phyloP scores from a whole-genome alignment of 768 basidiomycete genomes.

The Psilocybe cubensis region DNA sequence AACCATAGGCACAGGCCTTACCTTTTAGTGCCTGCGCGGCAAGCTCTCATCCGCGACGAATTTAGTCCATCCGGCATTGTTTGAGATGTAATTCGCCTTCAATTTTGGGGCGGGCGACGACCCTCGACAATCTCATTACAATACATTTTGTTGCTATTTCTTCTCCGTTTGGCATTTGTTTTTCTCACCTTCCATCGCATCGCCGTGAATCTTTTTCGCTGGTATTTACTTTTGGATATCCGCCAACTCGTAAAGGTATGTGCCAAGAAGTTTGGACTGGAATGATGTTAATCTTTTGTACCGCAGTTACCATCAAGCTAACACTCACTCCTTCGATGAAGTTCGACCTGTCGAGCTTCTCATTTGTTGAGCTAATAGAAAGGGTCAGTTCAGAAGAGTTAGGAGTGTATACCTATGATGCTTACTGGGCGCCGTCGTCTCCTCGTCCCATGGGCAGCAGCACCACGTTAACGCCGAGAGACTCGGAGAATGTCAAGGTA shows the following conservation, averaged over 20 bases:
- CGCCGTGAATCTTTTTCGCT: too few species aligned
- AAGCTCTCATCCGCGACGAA: too few species aligned
- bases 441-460: constrained; percentile 92
- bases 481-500: constrained; percentile 91
- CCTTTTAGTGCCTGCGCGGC: too few species aligned
- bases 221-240: constrained; percentile 24
- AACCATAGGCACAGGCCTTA: too few species aligned
- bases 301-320: neutral
- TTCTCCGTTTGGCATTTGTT: too few species aligned
- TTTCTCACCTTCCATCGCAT: too few species aligned
- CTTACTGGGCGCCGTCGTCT: constrained; percentile 93
- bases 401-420: constrained; percentile 17
- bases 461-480: constrained; percentile 83
- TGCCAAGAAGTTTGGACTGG: constrained; percentile 76
- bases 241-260: constrained; percentile 79
- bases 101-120: too few species aligned
- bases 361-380: constrained; percentile 77
- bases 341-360: constrained; percentile 91
- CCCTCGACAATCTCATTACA: too few species aligned
- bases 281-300: neutral
- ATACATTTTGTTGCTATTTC: too few species aligned
- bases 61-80: too few species aligned
- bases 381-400: neutral
- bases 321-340: constrained; percentile 78
- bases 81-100: too few species aligned